Evolutionary conservation across 177 flowering plant species (phyloP), one percentile per base, ranked within the genome.

Genomic region (Vitis hybrid): DNA sequence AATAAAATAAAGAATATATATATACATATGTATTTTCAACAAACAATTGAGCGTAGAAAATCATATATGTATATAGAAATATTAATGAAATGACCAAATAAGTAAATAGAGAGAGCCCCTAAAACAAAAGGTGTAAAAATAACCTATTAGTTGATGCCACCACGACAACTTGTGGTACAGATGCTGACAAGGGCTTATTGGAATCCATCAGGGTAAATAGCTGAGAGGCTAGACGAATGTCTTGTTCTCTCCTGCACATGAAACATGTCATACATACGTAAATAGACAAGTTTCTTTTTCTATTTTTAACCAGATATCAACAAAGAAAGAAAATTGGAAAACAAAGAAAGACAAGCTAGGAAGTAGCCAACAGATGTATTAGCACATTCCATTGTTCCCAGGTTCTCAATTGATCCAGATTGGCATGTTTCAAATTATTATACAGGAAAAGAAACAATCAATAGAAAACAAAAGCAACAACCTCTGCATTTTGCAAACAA

Each of bases 111-210:
- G 51, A 8, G 14, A 11, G 18, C 16, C 16, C 5, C 1, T 3
- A 21, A 46, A 57, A 6, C 24, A 60, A 1, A 27, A 62, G 61
- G 21, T 52, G 3, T 19, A 67, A 60, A 13, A 64, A 12, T 21
- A 70, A 91, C 99, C 95, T 95, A 81, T 93, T 96, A 56, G 99
- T 96, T 66, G 99, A 86, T 58, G 97, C 99, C 71, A 95, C 93
- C 62, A 95, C 93, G 65, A 88, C 87, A 72, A 93, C 91, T 19
- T 81, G 88, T 12, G 84, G 79, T 60, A 11, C 68, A 72, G 85
- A 78, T 66, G 79, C 60, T 59, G 82, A 78, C 19, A 85, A 75
- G 2, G 82, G 81, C 68, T 72, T 88, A 66, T 74, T 85, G 51
- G 86, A 84, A 76, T 92, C 98, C 97, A 96, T 90, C 76, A 96